Evolutionary conservation across 371 early-diverging fungal species (phyloP).

Genomic region (Saksenaea oblongispora): DNA sequence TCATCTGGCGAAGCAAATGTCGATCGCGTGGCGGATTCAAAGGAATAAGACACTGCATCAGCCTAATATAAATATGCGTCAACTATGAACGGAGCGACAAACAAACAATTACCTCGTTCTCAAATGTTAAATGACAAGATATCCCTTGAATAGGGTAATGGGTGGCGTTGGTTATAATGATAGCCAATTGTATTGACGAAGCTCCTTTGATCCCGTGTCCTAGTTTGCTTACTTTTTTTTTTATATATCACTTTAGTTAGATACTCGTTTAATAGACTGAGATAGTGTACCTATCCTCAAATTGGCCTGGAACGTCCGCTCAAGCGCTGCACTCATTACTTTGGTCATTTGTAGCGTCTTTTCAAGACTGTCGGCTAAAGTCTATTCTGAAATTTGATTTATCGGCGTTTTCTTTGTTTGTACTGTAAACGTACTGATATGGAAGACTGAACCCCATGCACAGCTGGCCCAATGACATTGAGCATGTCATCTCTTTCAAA

Average conservation of each 20-base stretch:
- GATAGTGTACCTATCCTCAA: conserved; percentile 20
- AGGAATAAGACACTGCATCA: neutral
- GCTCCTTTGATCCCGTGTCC: conserved; percentile 8
- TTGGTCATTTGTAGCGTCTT: conserved; percentile 24
- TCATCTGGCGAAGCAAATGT: neutral
- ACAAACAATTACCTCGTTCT: neutral
- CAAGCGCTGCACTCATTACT: conserved; percentile 21
- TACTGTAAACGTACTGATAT: neutral
- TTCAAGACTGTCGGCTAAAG: conserved; percentile 21
- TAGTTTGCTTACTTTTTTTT: conserved; percentile 8
- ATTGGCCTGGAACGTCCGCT: conserved; percentile 26
- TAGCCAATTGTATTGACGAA: conserved; percentile 9
- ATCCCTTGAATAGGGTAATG: conserved; percentile 14
- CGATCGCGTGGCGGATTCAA: neutral
- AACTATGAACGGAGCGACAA: neutral
- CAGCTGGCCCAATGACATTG: neutral
- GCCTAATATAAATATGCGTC: neutral
- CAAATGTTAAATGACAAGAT: conserved; percentile 9
- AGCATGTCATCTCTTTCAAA: neutral
- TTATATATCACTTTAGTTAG: neutral
- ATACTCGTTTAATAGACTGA: neutral
- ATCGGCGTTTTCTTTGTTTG: neutral
- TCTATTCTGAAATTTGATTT: conserved; percentile 9
- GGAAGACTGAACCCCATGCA: neutral
- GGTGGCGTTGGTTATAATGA: conserved; percentile 12